phyloP scores from a whole-genome alignment of 1,284 basidiomycete genomes.

The Ustilago esculenta region DNA sequence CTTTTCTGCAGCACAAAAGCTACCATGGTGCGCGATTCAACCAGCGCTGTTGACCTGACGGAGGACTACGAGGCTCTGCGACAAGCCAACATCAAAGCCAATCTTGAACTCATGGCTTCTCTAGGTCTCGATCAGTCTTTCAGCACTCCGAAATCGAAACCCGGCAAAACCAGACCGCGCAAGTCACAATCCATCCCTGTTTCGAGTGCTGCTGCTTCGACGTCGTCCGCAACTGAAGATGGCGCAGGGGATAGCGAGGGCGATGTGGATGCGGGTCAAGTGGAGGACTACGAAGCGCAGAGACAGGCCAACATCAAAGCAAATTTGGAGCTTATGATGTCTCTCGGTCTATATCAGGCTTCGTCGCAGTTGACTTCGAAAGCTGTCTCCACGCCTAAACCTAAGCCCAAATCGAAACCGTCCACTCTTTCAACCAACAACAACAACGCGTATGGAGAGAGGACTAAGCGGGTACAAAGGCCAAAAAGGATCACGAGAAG shows the following conservation, averaged over 20 bases:
- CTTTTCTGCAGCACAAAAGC: too few species aligned
- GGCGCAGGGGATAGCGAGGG: too few species aligned
- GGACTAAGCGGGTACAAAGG: neutral
- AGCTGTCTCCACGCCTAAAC: neutral
- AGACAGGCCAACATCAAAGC: constrained; percentile 28
- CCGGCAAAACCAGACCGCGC: too few species aligned
- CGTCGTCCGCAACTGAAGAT: too few species aligned
- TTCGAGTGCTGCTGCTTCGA: too few species aligned
- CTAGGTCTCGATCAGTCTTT: neutral
- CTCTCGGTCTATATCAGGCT: constrained; percentile 25
- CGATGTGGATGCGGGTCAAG: too few species aligned
- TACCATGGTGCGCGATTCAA: too few species aligned
- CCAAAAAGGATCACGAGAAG: constrained; percentile 20
- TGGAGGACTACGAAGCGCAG: constrained; percentile 38
- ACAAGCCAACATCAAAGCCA: constrained; percentile 4
- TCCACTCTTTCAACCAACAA: neutral
- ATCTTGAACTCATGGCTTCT: neutral
- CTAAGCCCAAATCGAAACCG: neutral
- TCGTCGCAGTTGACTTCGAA: constrained; percentile 7
- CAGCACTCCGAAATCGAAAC: too few species aligned
- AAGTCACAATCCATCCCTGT: too few species aligned
- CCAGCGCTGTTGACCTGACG: too few species aligned
- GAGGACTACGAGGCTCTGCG: neutral
- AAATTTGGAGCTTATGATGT: constrained; percentile 38
- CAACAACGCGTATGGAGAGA: too few species aligned